Percentiles rank a stretch among this genome's conserved stretches.
phyloP scores from a whole-genome alignment of 176 grass and related monocot species.

The Paspalum vaginatum region DNA sequence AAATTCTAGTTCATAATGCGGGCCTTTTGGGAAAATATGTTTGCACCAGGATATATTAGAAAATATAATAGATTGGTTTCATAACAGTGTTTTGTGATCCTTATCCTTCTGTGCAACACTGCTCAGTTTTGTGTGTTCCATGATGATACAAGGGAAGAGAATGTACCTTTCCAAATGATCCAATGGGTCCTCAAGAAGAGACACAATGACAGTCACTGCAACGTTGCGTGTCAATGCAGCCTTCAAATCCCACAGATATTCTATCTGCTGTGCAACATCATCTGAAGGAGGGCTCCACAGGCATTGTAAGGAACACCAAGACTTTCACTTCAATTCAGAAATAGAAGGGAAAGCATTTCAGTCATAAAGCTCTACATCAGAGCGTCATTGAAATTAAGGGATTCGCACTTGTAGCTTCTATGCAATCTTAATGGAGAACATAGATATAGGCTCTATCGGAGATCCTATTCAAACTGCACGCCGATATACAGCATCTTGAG shows the following conservation, averaged over 20 bases:
- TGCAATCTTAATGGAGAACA: neutral
- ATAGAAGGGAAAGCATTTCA: neutral
- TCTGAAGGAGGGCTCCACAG: slow-evolving; percentile 79
- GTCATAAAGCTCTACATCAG: neutral
- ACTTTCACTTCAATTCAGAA: slow-evolving; percentile 70
- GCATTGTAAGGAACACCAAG: slow-evolving; percentile 96
- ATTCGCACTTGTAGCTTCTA: neutral
- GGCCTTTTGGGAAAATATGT: neutral
- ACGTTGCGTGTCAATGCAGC: slow-evolving; percentile 61
- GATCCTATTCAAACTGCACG: neutral
- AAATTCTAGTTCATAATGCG: neutral
- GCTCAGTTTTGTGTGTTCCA: neutral
- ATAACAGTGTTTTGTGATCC: slow-evolving; percentile 1
- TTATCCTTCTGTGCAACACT: neutral
- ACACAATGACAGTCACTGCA: slow-evolving; percentile 75
- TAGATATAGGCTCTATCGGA: neutral
- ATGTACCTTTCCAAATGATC: slow-evolving; percentile 80
- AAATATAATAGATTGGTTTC: neutral
- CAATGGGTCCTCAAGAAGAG: slow-evolving; percentile 91
- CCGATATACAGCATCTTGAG: neutral
- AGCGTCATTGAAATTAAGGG: slow-evolving; percentile 14
- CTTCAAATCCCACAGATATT: slow-evolving; percentile 96
- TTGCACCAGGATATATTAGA: neutral
- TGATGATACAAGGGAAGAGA: slow-evolving; percentile 27
- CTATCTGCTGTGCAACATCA: slow-evolving; percentile 77